Percentiles rank a stretch among this genome's conserved stretches.
Conservation (phyloP, 73 alveolate species). For the Paramecium primaurelia region DNA sequence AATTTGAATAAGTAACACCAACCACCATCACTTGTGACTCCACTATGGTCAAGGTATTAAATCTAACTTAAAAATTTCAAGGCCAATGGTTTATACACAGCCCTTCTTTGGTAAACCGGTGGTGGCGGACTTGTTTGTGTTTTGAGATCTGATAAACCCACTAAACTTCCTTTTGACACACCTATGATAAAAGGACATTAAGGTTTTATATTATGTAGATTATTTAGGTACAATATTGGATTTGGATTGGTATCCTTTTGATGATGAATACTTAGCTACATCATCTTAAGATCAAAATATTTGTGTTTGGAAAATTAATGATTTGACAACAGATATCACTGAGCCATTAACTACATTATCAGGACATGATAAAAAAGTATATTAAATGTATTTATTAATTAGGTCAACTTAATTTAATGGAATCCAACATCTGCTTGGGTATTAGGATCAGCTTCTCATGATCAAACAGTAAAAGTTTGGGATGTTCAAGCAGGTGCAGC, state of each 20-base stretch:
- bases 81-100: slow-evolving; percentile 54
- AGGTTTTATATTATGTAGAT: slow-evolving; percentile 21
- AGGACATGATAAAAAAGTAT: slow-evolving; percentile 93
- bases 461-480: slow-evolving; percentile 81
- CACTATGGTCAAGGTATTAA: slow-evolving; percentile 50
- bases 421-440: slow-evolving; percentile 36
- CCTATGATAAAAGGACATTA: slow-evolving; percentile 92
- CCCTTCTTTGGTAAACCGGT: slow-evolving; percentile 61
- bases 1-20: slow-evolving; percentile 59
- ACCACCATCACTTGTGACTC: slow-evolving; percentile 59
- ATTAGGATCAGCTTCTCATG: slow-evolving; percentile 14
- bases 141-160: not conserved
- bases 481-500: slow-evolving; percentile 75
- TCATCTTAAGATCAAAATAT: slow-evolving; percentile 92
- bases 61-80: not conserved
- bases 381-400: slow-evolving; percentile 78
- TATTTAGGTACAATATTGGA: slow-evolving; percentile 80
- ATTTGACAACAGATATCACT: slow-evolving; percentile 81
- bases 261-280: slow-evolving; percentile 84
- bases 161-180: slow-evolving; percentile 44
- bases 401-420: slow-evolving; percentile 52
- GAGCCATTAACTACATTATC: slow-evolving; percentile 74
- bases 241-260: slow-evolving; percentile 94
- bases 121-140: slow-evolving; percentile 62
- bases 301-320: slow-evolving; percentile 90